Evolutionary conservation across 2,329 filamentous ascomycete species (phyloP).

Genomic region (Fusarium heterosporum): DNA sequence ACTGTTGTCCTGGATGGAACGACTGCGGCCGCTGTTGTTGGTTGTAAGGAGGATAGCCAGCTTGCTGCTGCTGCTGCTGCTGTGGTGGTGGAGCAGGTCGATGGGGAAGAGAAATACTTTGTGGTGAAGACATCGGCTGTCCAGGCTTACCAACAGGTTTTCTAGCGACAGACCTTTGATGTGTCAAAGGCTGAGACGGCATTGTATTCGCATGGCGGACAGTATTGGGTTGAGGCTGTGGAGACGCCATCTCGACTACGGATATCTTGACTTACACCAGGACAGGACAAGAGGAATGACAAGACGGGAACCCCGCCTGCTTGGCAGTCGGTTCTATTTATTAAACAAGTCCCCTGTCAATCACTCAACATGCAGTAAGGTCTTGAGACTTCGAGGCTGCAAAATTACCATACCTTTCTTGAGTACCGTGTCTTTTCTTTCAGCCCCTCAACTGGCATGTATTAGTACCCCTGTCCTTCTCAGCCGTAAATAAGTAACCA

Average conservation of each 20-base stretch:
- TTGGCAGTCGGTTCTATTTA: constrained; percentile 29
- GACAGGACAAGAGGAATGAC: constrained; percentile 20
- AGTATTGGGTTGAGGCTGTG: constrained; percentile 20
- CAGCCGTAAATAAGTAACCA: constrained; percentile 36
- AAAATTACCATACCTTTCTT: constrained; percentile 2
- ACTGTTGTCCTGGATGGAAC: constrained; percentile 14
- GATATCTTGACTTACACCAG: constrained; percentile 7
- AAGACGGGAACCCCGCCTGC: constrained; percentile 26
- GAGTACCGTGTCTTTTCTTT: constrained; percentile 6
- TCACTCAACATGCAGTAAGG: constrained; percentile 1
- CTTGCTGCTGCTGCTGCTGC: constrained; percentile 2
- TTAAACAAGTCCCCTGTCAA: constrained; percentile 14
- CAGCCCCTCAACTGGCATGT: constrained; percentile 21
- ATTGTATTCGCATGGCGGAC: constrained; percentile 6
- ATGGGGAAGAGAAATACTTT: constrained; percentile 17
- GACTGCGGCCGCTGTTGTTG: constrained; percentile 22
- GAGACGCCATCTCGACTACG: constrained; percentile 34
- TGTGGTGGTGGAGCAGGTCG: constrained; percentile 15
- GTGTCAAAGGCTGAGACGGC: constrained; percentile 21
- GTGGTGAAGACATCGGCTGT: background rate
- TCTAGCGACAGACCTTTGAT: constrained; percentile 32
- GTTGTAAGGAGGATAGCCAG: constrained; percentile 16
- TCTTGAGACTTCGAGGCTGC: constrained; percentile 4
- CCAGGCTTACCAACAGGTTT: constrained; percentile 21
- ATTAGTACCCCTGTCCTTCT: constrained; percentile 12